Base-by-base conservation (phyloP, 208 protist species). In the Trypanosoma cruzi region DNA sequence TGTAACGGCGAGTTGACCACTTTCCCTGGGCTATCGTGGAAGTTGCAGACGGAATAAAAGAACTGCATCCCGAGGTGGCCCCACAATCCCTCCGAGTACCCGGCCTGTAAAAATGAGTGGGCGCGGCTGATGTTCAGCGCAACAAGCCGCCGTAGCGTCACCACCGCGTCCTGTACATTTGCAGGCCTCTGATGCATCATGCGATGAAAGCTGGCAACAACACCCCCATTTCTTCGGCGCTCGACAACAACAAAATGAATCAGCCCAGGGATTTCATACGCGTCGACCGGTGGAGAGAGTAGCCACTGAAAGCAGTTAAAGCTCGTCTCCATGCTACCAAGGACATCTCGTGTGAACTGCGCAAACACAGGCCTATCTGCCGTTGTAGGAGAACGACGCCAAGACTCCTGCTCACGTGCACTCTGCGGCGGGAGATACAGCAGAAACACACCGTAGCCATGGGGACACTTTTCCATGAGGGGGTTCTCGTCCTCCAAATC, bases 1-100 rank as follows among this genome's bases (percentile, higher is more conserved):
- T 29, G 29, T 49, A 5, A 13, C 11, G 46, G 31, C 32, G 63
- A n/a, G 0, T 34, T 14, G 2, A n/a, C 26, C 20, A 28, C 34
- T n/a, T 1, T 28, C 31, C 49, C 20, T 5, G 44, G 34, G 13
- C 11, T 4, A 1, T n/a, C 31, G 26, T 52, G 46, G 13, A 66
- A 1, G 40, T 52, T 40, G 50, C 54, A 56, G n/a, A 73, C 37
- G 32, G 52, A 73, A 32, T 64, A 73, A 46, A 73, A 73, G 55
- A 73, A 73, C 44, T 73, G 68, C 68, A 73, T 73, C 11, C 68
- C 68, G 53, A 73, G 42, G 36, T 73, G 55, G 5, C 68, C 68
- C 68, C 68, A 73, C 1, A 73, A 36, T 36, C 68, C 68, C 29
- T 73, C 68, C 10, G 68, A 65, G 36, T 67, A 73, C 4, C 68